Evolutionary conservation across 495 filamentous ascomycete genomes (phyloP).

Genomic region (Evansstolkia leycettana): DNA sequence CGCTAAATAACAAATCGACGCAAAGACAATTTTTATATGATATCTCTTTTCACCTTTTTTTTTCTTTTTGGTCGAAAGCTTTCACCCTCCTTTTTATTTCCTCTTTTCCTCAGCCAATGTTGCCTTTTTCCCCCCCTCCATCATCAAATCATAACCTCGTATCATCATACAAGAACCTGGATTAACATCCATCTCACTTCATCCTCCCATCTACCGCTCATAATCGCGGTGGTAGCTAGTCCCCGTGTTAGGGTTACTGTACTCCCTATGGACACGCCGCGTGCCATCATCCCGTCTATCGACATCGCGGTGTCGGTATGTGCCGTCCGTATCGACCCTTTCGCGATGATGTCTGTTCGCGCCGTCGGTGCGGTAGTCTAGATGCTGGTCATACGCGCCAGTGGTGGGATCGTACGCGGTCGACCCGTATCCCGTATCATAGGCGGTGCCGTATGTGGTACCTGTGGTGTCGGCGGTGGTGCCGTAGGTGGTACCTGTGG

Average conservation of each 20-base stretch:
- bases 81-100: not conserved
- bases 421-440: conserved; percentile 1
- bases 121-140: not conserved
- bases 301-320: conserved; percentile 24
- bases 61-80: not conserved
- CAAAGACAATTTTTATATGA: no score
- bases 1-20: conserved; percentile 1
- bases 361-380: conserved; percentile 21
- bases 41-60: not conserved
- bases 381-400: conserved; percentile 27
- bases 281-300: conserved; percentile 22
- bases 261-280: conserved; percentile 23
- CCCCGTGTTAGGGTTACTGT: conserved; percentile 27
- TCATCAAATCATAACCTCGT: not conserved
- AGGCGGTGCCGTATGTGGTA: conserved; percentile 14
- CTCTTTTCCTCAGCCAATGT: not conserved
- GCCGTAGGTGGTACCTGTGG: conserved; percentile 17
- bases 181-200: not conserved
- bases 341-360: conserved; percentile 25
- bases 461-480: conserved; percentile 16
- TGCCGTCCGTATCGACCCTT: conserved; percentile 16
- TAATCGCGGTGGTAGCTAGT: conserved; percentile 22
- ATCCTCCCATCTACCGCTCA: conserved; percentile 10
- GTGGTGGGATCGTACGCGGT: conserved; percentile 17
- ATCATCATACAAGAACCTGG: not conserved